A percentile compares a stretch with the other conserved stretches of the same genome.
Conservation (phyloP, 139 green algal genomes). For the Micractinium conductrix region DNA sequence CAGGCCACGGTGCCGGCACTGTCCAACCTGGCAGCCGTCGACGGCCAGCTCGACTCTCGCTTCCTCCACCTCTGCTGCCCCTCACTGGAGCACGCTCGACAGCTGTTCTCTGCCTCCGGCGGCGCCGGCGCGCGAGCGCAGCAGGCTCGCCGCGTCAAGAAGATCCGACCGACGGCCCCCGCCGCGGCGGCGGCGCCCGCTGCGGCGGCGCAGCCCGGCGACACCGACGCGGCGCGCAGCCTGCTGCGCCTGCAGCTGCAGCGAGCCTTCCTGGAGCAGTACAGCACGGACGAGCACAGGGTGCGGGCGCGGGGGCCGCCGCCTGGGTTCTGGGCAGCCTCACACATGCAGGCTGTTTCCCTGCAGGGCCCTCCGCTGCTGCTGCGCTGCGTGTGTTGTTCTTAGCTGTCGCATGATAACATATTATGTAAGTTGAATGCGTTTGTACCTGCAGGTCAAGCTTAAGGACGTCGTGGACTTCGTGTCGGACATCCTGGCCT, state of each 20-base stretch:
- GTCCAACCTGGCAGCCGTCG: slow-evolving; percentile 24
- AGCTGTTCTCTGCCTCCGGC: slow-evolving; percentile 10
- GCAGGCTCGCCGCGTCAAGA: slow-evolving; percentile 17
- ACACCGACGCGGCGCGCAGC: not conserved
- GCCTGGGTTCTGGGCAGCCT: not conserved
- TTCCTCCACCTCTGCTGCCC: slow-evolving; percentile 69
- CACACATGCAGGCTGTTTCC: not conserved
- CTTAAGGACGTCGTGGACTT: slow-evolving; percentile 54
- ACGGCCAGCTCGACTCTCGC: slow-evolving; percentile 51
- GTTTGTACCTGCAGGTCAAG: slow-evolving; percentile 35
- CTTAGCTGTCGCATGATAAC: not conserved
- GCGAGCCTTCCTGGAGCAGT: slow-evolving; percentile 59
- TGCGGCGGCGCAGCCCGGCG: not conserved
- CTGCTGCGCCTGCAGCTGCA: slow-evolving; percentile 44
- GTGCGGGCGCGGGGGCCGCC: too few species aligned
- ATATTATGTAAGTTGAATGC: too few species aligned
- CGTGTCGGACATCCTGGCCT: slow-evolving; percentile 39
- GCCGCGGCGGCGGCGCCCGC: not conserved
- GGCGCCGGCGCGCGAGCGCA: not conserved
- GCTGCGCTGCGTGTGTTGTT: not conserved
- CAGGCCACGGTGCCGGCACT: not conserved
- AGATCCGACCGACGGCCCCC: slow-evolving; percentile 37
- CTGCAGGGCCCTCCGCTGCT: not conserved
- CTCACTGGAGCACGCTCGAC: slow-evolving; percentile 34
- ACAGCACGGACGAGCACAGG: slow-evolving; percentile 49